Evolutionary conservation across 768 basidiomycete species (phyloP), one percentile per base, ranked within the genome.

Genomic region (Rhodotorula paludigena): DNA sequence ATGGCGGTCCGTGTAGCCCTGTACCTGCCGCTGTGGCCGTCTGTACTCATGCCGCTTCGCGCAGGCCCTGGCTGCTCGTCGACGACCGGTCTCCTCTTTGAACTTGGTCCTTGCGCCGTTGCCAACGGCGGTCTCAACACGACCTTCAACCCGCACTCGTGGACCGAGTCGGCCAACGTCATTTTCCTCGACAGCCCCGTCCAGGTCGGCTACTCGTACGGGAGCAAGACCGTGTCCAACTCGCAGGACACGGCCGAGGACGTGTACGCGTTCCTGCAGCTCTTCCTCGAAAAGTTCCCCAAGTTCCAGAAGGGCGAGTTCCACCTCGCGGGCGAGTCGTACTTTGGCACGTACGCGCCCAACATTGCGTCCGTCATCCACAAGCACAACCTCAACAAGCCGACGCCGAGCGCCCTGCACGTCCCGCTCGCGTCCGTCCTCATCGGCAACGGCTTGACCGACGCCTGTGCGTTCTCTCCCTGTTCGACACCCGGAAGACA

Each of bases 231-330:
- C 3, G 88, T 97, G 57, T 84, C 85, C 78, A 89, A 84, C 52
- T 89, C 87, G 61, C 90, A 90, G 8, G 86, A 86, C 30, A 91
- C 91, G 5, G 94, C 89, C 28, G 84, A 89, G 78, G 93, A 98
- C 67, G 91, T 99, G 20, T 80, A 79, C 66, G 77, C 79, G 30
- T 80, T 81, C 77, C 73, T 80, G 65, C 63, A 62, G 73, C 83
- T 92, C 49, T 92, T 91, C 84, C 79, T 90, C 64, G 79, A 80
- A n/a, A 82, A 86, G 48, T 92, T 85, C 82, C 84, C 86, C 10
- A 77, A 91, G 77, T 92, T 90, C 76, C 81, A 86, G 16, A 80
- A 79, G 32, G 79, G 81, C 14, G 84, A 87, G 1, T 89, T 92
- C 83, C 89, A 90, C 59, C 30, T 55, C n/a, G 16, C n/a, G 2